These are phyloP conservation scores for Cyclocybe cylindracea DNA, from an alignment of 768 basidiomycete genomes.

Conservation along the genomic window DNA sequence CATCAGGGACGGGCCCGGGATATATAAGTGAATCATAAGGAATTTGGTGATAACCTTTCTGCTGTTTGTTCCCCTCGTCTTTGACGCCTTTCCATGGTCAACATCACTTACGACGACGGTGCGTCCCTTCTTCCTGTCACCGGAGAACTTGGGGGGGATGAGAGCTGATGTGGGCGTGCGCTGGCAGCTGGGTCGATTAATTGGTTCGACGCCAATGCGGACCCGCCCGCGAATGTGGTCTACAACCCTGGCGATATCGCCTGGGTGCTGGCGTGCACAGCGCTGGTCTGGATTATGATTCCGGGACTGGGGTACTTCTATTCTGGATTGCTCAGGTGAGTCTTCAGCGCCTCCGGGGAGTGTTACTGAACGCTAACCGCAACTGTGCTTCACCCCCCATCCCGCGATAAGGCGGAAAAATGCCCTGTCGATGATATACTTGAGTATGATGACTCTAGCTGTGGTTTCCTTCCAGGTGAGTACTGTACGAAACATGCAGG, in stretches of 20 bases:
- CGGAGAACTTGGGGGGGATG: too few species aligned
- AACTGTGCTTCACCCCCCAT: neutral
- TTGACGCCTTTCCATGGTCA: too few species aligned
- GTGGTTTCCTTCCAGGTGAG: conserved; percentile 79
- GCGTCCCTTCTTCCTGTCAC: too few species aligned
- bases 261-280: conserved; percentile 67
- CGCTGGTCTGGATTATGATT: conserved; percentile 81
- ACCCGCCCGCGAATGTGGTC: conserved; percentile 5
- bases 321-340: conserved; percentile 67
- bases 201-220: too few species aligned
- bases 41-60: too few species aligned
- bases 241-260: conserved; percentile 49
- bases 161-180: too few species aligned
- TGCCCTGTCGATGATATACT: conserved; percentile 82
- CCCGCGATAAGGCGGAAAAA: conserved; percentile 67
- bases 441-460: conserved; percentile 70
- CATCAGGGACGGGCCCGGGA: too few species aligned
- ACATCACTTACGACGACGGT: too few species aligned
- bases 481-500: neutral
- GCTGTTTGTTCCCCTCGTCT: too few species aligned
- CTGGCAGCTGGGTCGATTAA: too few species aligned
- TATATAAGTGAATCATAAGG: too few species aligned
- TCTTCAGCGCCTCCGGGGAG: neutral
- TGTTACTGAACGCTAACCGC: neutral
- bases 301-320: conserved; percentile 89